Base-by-base conservation (phyloP, 352 stramenopile species). In the Globisporangium paddicum region DNA sequence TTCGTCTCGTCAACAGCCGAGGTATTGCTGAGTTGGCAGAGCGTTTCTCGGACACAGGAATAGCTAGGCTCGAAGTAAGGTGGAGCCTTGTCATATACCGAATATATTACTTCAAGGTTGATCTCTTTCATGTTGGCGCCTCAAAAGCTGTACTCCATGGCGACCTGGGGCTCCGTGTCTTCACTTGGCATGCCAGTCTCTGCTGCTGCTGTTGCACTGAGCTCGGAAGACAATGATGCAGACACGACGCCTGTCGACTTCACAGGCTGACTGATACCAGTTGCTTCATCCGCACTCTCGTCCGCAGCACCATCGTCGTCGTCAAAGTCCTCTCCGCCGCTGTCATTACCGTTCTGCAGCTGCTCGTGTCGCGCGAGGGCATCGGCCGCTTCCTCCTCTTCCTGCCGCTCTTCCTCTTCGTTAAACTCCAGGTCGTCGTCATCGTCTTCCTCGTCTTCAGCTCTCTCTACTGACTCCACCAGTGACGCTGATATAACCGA, bases 391-490 rank as follows among this genome's bases (percentile, higher is more conserved):
- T 50, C 10, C 41, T 67, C 14, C 14, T 58, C 45, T 42, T 71
- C 18, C 11, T 68, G 53, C 5, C 51, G 51, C 1, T 81, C 57
- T 0, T 72, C 66, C 2, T 70, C 66, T 9, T 70, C 64, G 35
- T 78, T 60, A 55, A 71, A 58, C 5, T 73, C 66, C 47, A 72
- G 26, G 23, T 77, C 61, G n/a, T 62, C 47, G 9, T 74, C 69
- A 6, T 77, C 76, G 0, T 82, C 68, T 0, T 79, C 69, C 5
- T 80, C 69, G n/a, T 74, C 59, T n/a, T 42, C 49, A 37, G 55
- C 58, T 5, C 11, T 30, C 60, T 42, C 25, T 28, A 38, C 54
- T 28, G 40, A 37, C 2, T 47, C 60, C 14, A 58, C 37, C 73
- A 64, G 18, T 25, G 55, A 55, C 23, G 30, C 26, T 18, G 26